Base-by-base conservation (phyloP, 768 basidiomycete species). In the Phanerodontia chrysosporium region DNA sequence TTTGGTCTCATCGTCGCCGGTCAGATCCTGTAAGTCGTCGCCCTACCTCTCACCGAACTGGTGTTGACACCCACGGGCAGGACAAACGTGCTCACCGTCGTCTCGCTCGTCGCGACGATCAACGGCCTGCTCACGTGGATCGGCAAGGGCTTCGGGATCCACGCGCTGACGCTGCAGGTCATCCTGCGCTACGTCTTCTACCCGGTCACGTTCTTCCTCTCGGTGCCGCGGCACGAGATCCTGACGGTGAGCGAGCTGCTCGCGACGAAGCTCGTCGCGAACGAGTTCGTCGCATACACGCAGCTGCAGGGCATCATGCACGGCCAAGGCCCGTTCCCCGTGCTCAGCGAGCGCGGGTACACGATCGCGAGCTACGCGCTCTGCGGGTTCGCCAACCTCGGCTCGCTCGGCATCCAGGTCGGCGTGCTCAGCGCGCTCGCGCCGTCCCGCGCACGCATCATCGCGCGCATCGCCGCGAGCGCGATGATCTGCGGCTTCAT, bases 51-150 rank as follows among this genome's bases (percentile, higher is more conserved):
- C 25, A 21, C 21, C 45, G 10, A 58, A 24, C 27, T 29, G 25
- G 32, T 42, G 30, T 32, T 51, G 24, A 35, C 49, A 42, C 27
- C 58, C 9, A 25, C 36, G 25, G 3, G 6, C 59, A 90, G 89
- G 60, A 83, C 89, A 57, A 93, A 94, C 65, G 90, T 95, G 60
- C 77, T 95, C 58, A 94, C 90, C 54, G 85, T 96, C 58, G 75
- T 96, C 56, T 82, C 92, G 2, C 86, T 95, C 51, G 84, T 97
- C 59, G 84, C 88, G 48, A 81, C 80, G 54, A 84, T 92, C 71
- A 92, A 95, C 67, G 93, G 89, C 45, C 76, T 94, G 13, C 80
- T 95, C 39, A 93, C 91, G 28, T 95, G 92, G 92, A 82, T 94
- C 69, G 93, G 93, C 30, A 82, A 79, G 59, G 92, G 90, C 51